Base-by-base conservation (phyloP, 2,329 filamentous ascomycete species). In the Fusarium fracticaudum region DNA sequence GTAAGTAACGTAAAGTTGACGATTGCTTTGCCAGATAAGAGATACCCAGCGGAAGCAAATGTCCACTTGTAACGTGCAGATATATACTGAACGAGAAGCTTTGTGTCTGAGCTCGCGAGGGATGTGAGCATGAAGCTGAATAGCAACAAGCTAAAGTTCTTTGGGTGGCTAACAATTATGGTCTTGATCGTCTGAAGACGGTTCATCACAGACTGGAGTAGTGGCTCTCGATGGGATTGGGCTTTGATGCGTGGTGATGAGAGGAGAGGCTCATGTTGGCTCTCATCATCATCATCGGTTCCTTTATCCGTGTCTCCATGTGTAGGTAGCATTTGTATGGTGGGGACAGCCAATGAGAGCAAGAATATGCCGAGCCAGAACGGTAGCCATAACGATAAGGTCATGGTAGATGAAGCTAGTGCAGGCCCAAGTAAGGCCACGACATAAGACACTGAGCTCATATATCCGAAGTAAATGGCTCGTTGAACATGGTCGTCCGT, bases 51-150 rank as follows among this genome's bases (percentile, higher is more conserved):
- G 1, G 81, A 81, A 5, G 85, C 81, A 67, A 88, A 87, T 0
- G 79, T 81, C 86, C 86, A 87, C 26, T 76, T 60, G 45, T 87
- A 87, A 2, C 86, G 81, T 69, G 83, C 86, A 1, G 86, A 87
- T 70, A 87, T 87, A 71, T 87, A 87, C 65, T 87, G 85, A 4
- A 86, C 81, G 12, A 87, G 80, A 1, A 88, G 81, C 64, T 87
- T 87, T 22, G 86, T 87, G 69, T 88, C 86, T 29, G 86, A 86
- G 76, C 85, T 87, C 11, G 86, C 86, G 22, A 87, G 81, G 18
- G 86, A 85, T 3, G 85, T 85, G 64, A 87, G 82, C 60, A 87
- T 81, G 75, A 87, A 86, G 73, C 83, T 84, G 54, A 81, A 55
- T 3, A 87, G 82, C 5, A 87, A 73, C 5, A 88, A 78, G 6